Evolutionary conservation across 192 early-diverging fungal genomes (phyloP), one percentile per base, ranked within the genome.

Genomic region (Podila verticillata): DNA sequence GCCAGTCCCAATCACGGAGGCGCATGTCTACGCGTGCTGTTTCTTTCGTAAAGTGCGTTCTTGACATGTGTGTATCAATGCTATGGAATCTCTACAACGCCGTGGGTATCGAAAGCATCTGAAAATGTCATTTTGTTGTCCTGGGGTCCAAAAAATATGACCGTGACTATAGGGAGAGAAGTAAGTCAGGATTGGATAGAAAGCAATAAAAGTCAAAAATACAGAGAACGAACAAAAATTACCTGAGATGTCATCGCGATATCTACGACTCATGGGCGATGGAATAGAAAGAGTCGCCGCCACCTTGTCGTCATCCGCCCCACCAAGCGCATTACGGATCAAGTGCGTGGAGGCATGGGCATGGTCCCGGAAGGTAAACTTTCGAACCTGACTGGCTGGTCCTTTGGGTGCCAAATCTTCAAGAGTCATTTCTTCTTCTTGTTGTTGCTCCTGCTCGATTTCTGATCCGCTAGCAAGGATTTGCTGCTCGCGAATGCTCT

Each of bases 211-310:
- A 30, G 5, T 19, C 12, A 34, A 5, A 6, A 56, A 47, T 9
- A 39, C 32, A 26, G 0, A 26, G 36, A 34, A 61, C 31, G 12
- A 74, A n/a, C n/a, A n/a, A 67, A 31, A 26, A 12, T 4, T 64
- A 80, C 77, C 77, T 17, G 95, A 95, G 39, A 97, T 94, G 73
- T 97, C 96, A 68, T 97, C 96, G 19, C 94, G 87, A 77, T 88
- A 92, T 7, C 70, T 66, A 57, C 96, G 91, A 44, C 87, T 87
- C 65, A 89, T 74, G 7, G 90, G 89, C 28, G 89, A 78, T 30
- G 90, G 92, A 26, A 95, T 86, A 20, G 85, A 84, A 74, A 95
- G 72, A 32, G 92, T 82, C 3, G 87, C 82, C 17, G 89, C 87
- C 48, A 95, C 84, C 44, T 86, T 73, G 6, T 91, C 83, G 39